Evolutionary conservation across 208 protist genomes (phyloP), one percentile per base, ranked within the genome.

Genomic region (Leishmania aethiopica): DNA sequence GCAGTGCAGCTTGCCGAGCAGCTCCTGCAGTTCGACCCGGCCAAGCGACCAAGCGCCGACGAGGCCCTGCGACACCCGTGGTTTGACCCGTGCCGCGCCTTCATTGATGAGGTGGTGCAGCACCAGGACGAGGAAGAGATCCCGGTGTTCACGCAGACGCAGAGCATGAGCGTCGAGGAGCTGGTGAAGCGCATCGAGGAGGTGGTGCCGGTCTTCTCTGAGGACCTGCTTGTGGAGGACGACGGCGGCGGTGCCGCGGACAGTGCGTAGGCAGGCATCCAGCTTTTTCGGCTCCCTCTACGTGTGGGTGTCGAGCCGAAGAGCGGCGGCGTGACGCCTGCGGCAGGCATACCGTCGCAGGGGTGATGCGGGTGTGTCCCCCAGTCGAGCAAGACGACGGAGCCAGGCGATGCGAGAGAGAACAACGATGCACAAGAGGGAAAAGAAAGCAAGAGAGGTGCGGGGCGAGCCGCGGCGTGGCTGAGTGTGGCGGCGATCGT

Each of bases 1-100:
- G 87, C 93, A 13, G 90, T 97, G 75, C 90, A 96, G 70, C 86
- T 98, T 17, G 91, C 92, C 0, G 85, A 90, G 72, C 88, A 89
- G 59, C 88, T 98, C 6, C 88, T 98, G 35, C 87, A 90, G 72
- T 98, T 98, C 75, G 93, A 96, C 80, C 96, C 94, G 0, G 83
- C 83, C 25, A 89, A 93, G 69, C 85, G 96, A 22, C 93, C 94
- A 32, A 96, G 85, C 78, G 92, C 96, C 0, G 91, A 97, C 72
- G 89, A 90, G 67, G 96, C 96, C 42, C 86, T 98, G 69, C 79
- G 78, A n/a, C 92, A 97, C 76, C 76, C 86, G 28, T 98, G 93
- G 93, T 98, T 97, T 79, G 94, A 96, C 32, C 86, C 86, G 28
- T 96, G 89, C 71, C 89, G 95, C 13, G 67, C 74, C 19, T 97